Percentiles rank a stretch among this genome's conserved stretches.
phyloP scores from a whole-genome alignment of 768 basidiomycete genomes.

The Agaricus subrufescens region DNA sequence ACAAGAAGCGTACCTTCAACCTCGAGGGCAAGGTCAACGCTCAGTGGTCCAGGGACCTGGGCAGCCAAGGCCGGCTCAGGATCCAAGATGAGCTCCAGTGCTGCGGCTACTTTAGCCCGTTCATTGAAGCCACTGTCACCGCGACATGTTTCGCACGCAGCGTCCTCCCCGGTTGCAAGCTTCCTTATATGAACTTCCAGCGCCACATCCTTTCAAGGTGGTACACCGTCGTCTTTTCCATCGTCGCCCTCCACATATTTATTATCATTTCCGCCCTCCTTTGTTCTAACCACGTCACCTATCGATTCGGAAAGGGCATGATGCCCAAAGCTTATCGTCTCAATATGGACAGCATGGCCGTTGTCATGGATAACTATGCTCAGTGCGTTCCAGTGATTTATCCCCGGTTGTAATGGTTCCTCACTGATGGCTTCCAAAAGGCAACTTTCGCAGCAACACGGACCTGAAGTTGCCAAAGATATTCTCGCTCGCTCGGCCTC shows the following conservation, averaged over 20 bases:
- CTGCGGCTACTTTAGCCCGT: slow-evolving; percentile 80
- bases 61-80: slow-evolving; percentile 51
- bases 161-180: slow-evolving; percentile 72
- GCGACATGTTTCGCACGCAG: slow-evolving; percentile 71
- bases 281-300: slow-evolving; percentile 81
- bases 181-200: slow-evolving; percentile 54
- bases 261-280: slow-evolving; percentile 62
- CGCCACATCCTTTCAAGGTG: slow-evolving; percentile 48
- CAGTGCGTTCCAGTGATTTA: slow-evolving; percentile 36
- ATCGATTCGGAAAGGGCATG: slow-evolving; percentile 85
- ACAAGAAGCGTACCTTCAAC: slow-evolving; percentile 52
- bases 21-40: slow-evolving; percentile 76
- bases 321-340: slow-evolving; percentile 81
- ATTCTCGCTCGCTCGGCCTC: slow-evolving; percentile 48
- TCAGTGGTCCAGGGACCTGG: slow-evolving; percentile 64
- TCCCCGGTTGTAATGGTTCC: neutral
- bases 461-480: slow-evolving; percentile 51
- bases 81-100: slow-evolving; percentile 73
- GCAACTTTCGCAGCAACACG: slow-evolving; percentile 68
- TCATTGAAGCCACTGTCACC: slow-evolving; percentile 70
- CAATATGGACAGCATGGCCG: slow-evolving; percentile 64
- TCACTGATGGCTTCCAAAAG: slow-evolving; percentile 23
- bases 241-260: slow-evolving; percentile 63
- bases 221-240: slow-evolving; percentile 58
- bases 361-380: slow-evolving; percentile 82